phyloP scores from a whole-genome alignment of 164 flowering plant genomes.

The Dillenia turbinata region DNA sequence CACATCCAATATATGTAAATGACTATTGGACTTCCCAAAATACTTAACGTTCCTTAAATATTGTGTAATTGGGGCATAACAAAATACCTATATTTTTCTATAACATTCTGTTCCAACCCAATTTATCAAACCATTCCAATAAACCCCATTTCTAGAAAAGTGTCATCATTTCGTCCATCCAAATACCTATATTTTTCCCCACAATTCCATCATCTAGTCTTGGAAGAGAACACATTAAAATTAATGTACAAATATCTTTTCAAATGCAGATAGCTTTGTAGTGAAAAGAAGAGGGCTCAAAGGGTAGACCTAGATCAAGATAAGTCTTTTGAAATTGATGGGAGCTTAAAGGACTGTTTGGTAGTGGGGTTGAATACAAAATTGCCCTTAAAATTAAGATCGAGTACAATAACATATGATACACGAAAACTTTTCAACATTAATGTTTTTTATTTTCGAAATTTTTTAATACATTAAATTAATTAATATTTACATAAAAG shows the following conservation, averaged over 20 bases:
- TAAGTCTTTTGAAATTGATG: neutral
- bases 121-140: slow-evolving; percentile 26
- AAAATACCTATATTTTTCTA: neutral
- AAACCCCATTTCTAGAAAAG: slow-evolving; percentile 9
- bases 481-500: too few relatives aligned
- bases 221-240: slow-evolving; percentile 1
- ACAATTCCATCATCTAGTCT: neutral
- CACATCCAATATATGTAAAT: slow-evolving; percentile 17
- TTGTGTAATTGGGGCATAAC: slow-evolving; percentile 2
- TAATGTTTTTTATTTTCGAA: too few relatives aligned
- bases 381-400: too few relatives aligned
- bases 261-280: slow-evolving; percentile 9
- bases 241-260: neutral
- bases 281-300: slow-evolving; percentile 16
- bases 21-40: slow-evolving; percentile 21
- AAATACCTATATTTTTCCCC: too few relatives aligned
- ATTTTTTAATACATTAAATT: too few relatives aligned
- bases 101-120: slow-evolving; percentile 14
- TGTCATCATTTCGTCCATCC: neutral
- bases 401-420: too few relatives aligned
- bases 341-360: slow-evolving; percentile 4
- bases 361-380: slow-evolving; percentile 14
- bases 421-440: too few relatives aligned
- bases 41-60: neutral
- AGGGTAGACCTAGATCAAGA: slow-evolving; percentile 1